Conservation (phyloP, 2,329 filamentous ascomycete species). For the Cryphonectria parasitica region DNA sequence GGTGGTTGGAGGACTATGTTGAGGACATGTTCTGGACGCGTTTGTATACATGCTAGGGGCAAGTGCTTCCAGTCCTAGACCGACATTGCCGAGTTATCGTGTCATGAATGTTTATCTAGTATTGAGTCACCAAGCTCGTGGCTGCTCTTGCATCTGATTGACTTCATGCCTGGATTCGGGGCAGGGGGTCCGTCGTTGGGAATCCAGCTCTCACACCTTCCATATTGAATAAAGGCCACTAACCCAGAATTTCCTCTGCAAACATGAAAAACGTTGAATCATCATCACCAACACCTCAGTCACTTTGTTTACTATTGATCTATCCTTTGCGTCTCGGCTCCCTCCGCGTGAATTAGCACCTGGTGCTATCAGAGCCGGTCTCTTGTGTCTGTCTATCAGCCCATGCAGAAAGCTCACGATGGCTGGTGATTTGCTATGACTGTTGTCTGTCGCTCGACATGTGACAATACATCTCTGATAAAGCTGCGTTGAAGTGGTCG, state of each 20-base stretch:
- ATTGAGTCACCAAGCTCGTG: background rate
- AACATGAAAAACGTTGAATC: background rate
- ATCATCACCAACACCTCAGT: background rate
- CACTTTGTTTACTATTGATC: background rate
- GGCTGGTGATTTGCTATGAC: background rate
- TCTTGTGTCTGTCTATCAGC: background rate
- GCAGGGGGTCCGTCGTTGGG: background rate
- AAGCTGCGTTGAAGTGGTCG: no score
- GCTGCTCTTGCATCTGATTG: background rate
- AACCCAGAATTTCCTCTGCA: background rate
- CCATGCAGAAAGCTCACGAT: background rate
- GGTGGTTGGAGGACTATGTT: background rate
- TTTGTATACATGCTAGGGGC: background rate
- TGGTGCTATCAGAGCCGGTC: background rate
- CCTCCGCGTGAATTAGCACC: background rate
- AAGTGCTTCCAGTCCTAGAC: background rate
- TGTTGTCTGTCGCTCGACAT: background rate
- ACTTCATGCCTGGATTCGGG: background rate
- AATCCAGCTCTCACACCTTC: background rate
- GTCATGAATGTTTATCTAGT: background rate
- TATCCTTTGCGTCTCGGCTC: background rate
- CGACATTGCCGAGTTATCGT: background rate
- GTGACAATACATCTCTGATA: background rate
- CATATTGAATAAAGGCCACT: background rate
- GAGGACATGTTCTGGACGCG: background rate